Base-by-base conservation (phyloP, 2,329 filamentous ascomycete genomes). In the Juglanconis juglandina region DNA sequence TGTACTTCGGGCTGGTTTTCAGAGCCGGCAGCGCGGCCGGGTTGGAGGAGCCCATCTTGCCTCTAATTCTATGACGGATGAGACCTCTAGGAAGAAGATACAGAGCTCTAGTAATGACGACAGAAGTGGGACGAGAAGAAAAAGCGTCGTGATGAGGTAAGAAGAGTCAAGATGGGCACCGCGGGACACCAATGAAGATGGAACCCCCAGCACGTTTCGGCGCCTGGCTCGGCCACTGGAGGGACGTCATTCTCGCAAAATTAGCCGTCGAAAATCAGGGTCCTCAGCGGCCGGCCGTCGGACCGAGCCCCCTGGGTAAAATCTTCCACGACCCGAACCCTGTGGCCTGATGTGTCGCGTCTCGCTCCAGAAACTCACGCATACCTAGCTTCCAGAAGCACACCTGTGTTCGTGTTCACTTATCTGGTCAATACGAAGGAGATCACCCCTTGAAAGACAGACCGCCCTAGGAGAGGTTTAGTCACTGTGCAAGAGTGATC, bases 1-100 rank as follows among this genome's bases (percentile, higher is more conserved):
- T 93, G 80, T 91, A 90, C 77, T 92, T 90, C 55, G 93, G 93
- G 73, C 89, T 87, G 60, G 81, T 86, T 69, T 79, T 79, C 73
- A 88, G 77, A 49, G 85, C 85, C 59, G 85, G 84, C 33, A 85
- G 82, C 52, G 78, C 73, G 60, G 68, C 72, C 48, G 69, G 63
- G 33, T 71, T 64, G 32, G 47, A 30, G 58, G 77, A 78, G 57
- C 76, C 77, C 78, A 81, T 81, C 56, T 61, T 75, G 70, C 42
- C 48, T 46, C 53, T 49, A 34, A 34, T 53, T 10, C 3, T 33
- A 5, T 57, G 24, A 24, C 24, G 24, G 24, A 24, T 24, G 24
- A 24, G 1, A 24, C 24, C 24, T 24, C 24, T 24, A 24, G 24
- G 46, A 32, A 9, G 6, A 10, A 9, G 6, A 10, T n/a, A 48